Conservation (phyloP, 495 filamentous ascomycete genomes). For the Penicillium cinerascens region DNA sequence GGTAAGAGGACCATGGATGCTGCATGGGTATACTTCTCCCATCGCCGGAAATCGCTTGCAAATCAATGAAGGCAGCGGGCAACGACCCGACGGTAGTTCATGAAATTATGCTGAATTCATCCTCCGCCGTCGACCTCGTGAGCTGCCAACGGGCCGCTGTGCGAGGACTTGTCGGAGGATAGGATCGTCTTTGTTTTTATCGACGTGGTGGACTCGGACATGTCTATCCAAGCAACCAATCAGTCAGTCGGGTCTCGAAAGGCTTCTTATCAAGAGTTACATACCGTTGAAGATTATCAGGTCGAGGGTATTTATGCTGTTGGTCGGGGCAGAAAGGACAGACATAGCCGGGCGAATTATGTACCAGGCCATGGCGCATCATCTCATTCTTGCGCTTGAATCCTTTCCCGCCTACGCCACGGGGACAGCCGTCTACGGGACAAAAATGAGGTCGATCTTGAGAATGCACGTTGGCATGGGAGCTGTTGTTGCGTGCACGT, state of each 20-base stretch:
- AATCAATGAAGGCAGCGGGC: constrained; percentile 7
- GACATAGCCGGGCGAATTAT: constrained; percentile 92
- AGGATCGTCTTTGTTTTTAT: constrained; percentile 84
- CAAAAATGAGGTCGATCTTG: constrained; percentile 90
- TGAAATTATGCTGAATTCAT: constrained; percentile 39
- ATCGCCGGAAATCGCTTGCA: neutral
- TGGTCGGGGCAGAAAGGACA: constrained; percentile 95
- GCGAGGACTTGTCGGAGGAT: constrained; percentile 72
- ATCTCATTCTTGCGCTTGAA: constrained; percentile 99
- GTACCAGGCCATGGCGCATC: constrained; percentile 94
- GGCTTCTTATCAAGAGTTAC: constrained; percentile 5
- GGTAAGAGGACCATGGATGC: neutral
- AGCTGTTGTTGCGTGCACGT: constrained; percentile 52
- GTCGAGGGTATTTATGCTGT: constrained; percentile 94
- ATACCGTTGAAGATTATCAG: constrained; percentile 96
- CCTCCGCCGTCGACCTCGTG: constrained; percentile 74
- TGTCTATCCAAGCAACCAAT: constrained; percentile 51
- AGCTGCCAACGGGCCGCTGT: constrained; percentile 81
- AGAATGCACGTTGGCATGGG: constrained; percentile 97
- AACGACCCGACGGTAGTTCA: constrained; percentile 9
- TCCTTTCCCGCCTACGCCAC: constrained; percentile 81
- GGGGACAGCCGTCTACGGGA: constrained; percentile 71
- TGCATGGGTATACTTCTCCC: neutral
- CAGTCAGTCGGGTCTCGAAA: neutral
- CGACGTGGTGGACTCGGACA: constrained; percentile 82